These are phyloP conservation scores for Scolecobasidium constrictum DNA, from an alignment of 2,329 filamentous ascomycete species.

Conservation along the genomic window DNA sequence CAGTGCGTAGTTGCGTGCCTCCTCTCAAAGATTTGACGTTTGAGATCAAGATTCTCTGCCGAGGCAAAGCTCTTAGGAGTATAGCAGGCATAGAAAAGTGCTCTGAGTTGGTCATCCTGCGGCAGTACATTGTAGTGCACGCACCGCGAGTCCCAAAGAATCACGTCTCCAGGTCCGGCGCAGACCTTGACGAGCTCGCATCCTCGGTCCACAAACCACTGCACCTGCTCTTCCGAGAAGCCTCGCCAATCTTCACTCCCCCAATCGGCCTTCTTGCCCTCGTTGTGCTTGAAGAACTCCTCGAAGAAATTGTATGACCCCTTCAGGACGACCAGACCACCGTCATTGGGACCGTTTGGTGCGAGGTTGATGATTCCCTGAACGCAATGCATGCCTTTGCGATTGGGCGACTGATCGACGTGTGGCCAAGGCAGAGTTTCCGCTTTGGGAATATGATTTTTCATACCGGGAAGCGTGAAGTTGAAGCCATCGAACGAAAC, in stretches of 20 bases:
- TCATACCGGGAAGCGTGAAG: conserved; percentile 31
- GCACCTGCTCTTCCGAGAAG: conserved; percentile 30
- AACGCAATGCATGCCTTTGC: conserved; percentile 30
- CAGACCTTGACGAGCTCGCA: conserved; percentile 1
- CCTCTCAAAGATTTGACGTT: neutral
- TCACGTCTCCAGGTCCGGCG: conserved; percentile 1
- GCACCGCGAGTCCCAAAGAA: conserved; percentile 1
- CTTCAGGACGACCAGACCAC: conserved; percentile 35
- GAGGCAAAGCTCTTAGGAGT: neutral
- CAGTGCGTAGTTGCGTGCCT: neutral
- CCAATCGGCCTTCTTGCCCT: neutral
- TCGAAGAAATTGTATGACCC: conserved; percentile 31
- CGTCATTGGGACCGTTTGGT: conserved; percentile 35
- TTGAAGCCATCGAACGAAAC: conserved; percentile 28
- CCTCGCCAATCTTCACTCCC: neutral
- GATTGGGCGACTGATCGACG: conserved; percentile 30
- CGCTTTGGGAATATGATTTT: conserved; percentile 26
- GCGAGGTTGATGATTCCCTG: conserved; percentile 35
- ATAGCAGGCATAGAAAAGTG: neutral
- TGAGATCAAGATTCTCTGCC: neutral
- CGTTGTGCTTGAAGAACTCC: conserved; percentile 28
- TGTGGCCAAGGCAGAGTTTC: conserved; percentile 30
- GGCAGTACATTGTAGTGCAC: neutral
- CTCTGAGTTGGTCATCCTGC: neutral
- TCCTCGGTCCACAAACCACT: conserved; percentile 1